Percentiles rank a stretch among this genome's conserved stretches.
These are phyloP conservation scores for Sutorius australiensis DNA, from an alignment of 768 basidiomycete genomes.

Conservation along the genomic window DNA sequence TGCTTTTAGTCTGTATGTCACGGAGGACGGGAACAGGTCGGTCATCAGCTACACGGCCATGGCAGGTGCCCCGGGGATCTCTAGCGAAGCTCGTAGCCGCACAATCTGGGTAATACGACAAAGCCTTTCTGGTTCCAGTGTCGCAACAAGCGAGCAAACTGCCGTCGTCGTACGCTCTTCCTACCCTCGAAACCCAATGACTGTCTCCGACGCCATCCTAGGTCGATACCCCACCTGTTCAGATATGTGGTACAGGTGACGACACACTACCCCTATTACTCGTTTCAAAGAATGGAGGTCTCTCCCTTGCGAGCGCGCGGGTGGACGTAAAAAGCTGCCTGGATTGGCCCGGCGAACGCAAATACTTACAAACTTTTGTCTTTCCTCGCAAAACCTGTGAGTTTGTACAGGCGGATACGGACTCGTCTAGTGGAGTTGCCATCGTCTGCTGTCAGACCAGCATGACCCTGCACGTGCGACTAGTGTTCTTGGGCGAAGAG, in stretches of 20 bases:
- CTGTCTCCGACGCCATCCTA: conserved; percentile 24
- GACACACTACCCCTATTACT: conserved; percentile 29
- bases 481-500: conserved; percentile 20
- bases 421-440: conserved; percentile 5
- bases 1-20: conserved; percentile 42
- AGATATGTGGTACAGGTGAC: conserved; percentile 33
- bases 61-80: conserved; percentile 43
- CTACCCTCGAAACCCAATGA: conserved; percentile 4
- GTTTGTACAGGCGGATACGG: conserved; percentile 23
- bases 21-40: conserved; percentile 31
- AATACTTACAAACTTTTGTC: conserved; percentile 29
- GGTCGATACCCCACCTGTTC: conserved; percentile 43
- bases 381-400: conserved; percentile 27
- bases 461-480: conserved; percentile 18
- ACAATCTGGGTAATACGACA: conserved; percentile 65
- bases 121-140: conserved; percentile 36
- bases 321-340: conserved; percentile 25
- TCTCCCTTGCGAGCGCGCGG: conserved; percentile 31
- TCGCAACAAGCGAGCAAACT: conserved; percentile 37
- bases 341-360: conserved; percentile 25
- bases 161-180: conserved; percentile 40
- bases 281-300: conserved; percentile 31
- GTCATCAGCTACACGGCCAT: conserved; percentile 58
- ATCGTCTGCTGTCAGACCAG: conserved; percentile 24
- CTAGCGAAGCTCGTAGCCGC: conserved; percentile 39